Conservation (phyloP, 176 grass and related monocot genomes). For the Oryza glumipatula region DNA sequence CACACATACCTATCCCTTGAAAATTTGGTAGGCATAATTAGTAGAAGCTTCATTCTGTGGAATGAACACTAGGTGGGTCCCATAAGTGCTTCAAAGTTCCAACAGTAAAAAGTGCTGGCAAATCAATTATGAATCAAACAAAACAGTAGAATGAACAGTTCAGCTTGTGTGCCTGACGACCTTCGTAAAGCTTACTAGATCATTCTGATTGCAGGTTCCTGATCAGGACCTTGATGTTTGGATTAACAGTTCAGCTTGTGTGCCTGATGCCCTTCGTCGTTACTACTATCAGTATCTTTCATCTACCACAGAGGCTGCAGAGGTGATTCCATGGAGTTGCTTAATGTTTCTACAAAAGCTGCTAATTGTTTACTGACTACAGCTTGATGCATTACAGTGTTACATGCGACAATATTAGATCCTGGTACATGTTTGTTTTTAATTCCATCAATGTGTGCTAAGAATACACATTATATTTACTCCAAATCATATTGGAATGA, state of each 20-base stretch:
- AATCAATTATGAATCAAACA: background rate
- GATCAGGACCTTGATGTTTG: conserved; percentile 93
- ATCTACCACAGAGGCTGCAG: conserved; percentile 88
- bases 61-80: background rate
- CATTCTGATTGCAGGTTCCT: conserved; percentile 63
- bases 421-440: background rate
- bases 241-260: conserved; percentile 85
- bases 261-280: conserved; percentile 87
- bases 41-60: background rate
- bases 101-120: background rate
- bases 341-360: background rate
- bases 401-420: conserved; percentile 14
- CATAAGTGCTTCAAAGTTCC: background rate
- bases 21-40: background rate
- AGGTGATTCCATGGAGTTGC: conserved; percentile 55
- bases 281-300: conserved; percentile 99
- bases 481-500: background rate
- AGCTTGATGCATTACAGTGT: conserved; percentile 6
- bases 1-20: background rate
- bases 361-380: conserved; percentile 6
- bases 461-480: background rate
- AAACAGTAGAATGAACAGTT: background rate
- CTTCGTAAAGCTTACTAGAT: background rate
- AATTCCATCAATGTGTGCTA: background rate
- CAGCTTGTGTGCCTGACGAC: no score